Conservation (phyloP, 495 filamentous ascomycete genomes). For the Annulohypoxylon maeteangense region DNA sequence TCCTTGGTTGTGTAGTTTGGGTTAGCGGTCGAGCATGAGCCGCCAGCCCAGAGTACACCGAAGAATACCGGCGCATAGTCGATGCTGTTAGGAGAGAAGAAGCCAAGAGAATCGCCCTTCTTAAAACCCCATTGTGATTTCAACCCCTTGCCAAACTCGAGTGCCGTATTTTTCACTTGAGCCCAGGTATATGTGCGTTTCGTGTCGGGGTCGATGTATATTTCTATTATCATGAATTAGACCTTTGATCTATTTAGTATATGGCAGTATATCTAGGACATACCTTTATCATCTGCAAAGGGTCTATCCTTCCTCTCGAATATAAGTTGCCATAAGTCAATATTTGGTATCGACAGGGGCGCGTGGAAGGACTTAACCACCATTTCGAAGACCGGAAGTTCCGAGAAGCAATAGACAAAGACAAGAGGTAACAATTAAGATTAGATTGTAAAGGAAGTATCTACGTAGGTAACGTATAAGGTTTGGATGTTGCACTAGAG, state of each 20-base stretch:
- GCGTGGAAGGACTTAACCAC: slow-evolving; percentile 67
- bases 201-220: slow-evolving; percentile 82
- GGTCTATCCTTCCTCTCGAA: slow-evolving; percentile 77
- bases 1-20: slow-evolving; percentile 88
- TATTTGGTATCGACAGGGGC: slow-evolving; percentile 68
- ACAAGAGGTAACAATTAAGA: not conserved
- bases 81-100: slow-evolving; percentile 79
- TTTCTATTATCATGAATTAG: slow-evolving; percentile 62
- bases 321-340: slow-evolving; percentile 80
- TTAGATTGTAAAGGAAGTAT: not conserved
- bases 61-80: slow-evolving; percentile 77
- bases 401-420: not conserved
- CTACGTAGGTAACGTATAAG: not conserved
- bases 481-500: not conserved
- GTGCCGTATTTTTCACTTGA: slow-evolving; percentile 70
- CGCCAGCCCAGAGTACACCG: slow-evolving; percentile 87
- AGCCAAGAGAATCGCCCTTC: slow-evolving; percentile 79
- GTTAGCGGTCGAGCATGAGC: slow-evolving; percentile 83
- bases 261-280: not conserved
- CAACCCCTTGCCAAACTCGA: slow-evolving; percentile 83
- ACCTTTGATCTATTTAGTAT: not conserved
- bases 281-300: slow-evolving; percentile 75
- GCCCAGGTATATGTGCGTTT: slow-evolving; percentile 78
- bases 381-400: slow-evolving; percentile 52
- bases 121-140: slow-evolving; percentile 76